Evolutionary conservation across 2,329 filamentous ascomycete species (phyloP).

Genomic region (Metarhizium anisopliae): DNA sequence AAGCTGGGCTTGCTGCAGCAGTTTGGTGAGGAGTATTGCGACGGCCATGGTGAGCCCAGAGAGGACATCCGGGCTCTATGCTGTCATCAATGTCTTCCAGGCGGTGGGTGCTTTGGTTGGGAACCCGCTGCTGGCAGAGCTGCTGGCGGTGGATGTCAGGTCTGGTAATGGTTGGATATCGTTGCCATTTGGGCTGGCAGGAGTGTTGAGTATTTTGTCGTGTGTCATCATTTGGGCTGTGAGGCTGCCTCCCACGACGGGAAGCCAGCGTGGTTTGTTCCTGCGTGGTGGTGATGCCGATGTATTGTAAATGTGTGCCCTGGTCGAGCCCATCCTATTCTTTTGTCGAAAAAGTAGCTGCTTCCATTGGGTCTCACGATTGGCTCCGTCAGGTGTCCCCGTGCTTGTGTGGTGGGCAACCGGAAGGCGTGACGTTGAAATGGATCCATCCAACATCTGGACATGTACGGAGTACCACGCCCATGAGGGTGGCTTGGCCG

Average conservation of each 20-base stretch:
- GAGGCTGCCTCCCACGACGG: background rate
- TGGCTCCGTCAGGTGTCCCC: too few relatives aligned
- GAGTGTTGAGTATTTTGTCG: background rate
- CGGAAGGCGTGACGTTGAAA: too few relatives aligned
- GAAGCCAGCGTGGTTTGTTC: too few relatives aligned
- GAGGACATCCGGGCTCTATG: background rate
- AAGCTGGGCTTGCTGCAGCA: background rate
- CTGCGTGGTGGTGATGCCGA: too few relatives aligned
- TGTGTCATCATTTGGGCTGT: background rate
- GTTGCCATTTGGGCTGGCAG: background rate
- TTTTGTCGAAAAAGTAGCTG: too few relatives aligned
- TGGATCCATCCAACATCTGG: too few relatives aligned
- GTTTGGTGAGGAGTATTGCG: background rate
- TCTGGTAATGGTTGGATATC: background rate
- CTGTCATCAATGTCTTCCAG: background rate
- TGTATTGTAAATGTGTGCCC: too few relatives aligned
- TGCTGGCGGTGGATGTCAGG: background rate
- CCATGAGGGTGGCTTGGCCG: too few relatives aligned
- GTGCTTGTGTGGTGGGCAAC: too few relatives aligned
- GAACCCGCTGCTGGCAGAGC: background rate
- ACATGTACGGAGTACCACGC: too few relatives aligned
- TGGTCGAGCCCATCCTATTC: too few relatives aligned
- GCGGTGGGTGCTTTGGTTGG: background rate
- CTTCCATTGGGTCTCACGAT: too few relatives aligned
- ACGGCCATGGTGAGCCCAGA: background rate